Percentiles rank a stretch among this genome's conserved stretches.
Evolutionary conservation across 345 rosid genomes (phyloP).

Genomic region (Rhodamnia rubescens): DNA sequence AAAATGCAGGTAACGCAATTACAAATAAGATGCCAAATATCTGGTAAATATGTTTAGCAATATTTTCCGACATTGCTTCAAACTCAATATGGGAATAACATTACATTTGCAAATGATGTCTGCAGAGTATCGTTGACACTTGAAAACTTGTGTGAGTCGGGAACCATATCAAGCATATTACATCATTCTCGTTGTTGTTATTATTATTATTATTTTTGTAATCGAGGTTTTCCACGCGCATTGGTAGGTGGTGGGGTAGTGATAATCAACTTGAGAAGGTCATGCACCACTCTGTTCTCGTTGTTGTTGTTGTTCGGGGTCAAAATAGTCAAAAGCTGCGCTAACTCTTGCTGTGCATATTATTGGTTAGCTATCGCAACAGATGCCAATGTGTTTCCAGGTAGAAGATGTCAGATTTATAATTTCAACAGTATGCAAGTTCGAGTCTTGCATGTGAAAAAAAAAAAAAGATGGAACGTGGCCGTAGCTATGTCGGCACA

Average conservation of each 20-base stretch:
- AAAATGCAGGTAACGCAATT: neutral
- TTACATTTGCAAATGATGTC: no score
- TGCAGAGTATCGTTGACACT: neutral
- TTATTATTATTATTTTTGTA: no score
- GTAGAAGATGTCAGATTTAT: neutral
- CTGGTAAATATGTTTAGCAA: fast-evolving
- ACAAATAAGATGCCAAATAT: neutral
- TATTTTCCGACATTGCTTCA: neutral
- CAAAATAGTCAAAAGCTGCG: neutral
- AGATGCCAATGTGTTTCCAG: neutral
- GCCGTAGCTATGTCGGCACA: neutral
- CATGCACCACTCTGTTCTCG: no score
- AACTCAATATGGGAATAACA: neutral
- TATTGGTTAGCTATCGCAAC: neutral
- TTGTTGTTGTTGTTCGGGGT: neutral
- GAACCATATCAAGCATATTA: no score
- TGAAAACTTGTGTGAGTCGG: no score
- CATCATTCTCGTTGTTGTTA: no score
- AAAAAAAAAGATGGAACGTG: neutral
- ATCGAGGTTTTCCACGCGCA: no score
- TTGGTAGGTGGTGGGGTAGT: no score
- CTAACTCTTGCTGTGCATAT: neutral
- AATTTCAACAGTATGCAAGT: neutral
- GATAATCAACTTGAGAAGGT: no score
- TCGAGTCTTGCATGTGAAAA: neutral